Base-by-base conservation (phyloP, 108 stramenopile species). In the Stephanodiscus triporus region DNA sequence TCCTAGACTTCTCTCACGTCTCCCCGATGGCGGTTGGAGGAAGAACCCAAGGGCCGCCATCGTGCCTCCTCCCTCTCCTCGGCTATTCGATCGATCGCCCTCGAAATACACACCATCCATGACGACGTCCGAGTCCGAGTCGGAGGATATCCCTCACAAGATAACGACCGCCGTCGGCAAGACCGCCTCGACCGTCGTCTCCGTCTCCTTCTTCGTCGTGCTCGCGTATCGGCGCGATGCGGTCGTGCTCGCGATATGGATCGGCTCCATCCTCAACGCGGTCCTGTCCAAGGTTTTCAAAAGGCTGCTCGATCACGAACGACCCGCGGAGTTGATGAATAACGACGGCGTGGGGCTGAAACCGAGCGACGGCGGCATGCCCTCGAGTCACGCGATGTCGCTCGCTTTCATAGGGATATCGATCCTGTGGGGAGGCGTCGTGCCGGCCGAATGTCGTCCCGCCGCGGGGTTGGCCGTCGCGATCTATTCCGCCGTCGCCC, bases 351-450 rank as follows among this genome's bases (percentile, higher is more conserved):
- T 85, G 27, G 82, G 64, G 63, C 40, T 84, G 10, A 84, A 88
- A 62, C 94, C 94, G 2, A 89, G 86, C 68, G 94, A 95, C 74
- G 83, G 83, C 23, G 94, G 94, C 0, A 76, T 76, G 93, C 93
- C 93, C 7, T 82, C 80, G 4, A 89, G 88, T 27, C 94, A 95
- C 70, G 94, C 90, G n/a, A 95, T 92, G 91, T 88, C 87, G 71
- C 73, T 95, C 34, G 91, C 90, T 6, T 95, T 95, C 58, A 92
- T 95, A 58, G 87, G 85, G 1, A 91, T 85, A 19, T 59, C 65
- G 4, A 76, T 68, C 9, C 34, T 51, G 16, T 16, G 11, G 43
- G 10, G 24, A 29, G 49, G 65, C 43, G 26, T 68, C 34, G 45
- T 61, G 10, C 66, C 66, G 53, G 38, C 16, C 17, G 37, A 54